phyloP scores from a whole-genome alignment of 805 yeast species.

The Blastobotrys mokoenaii region DNA sequence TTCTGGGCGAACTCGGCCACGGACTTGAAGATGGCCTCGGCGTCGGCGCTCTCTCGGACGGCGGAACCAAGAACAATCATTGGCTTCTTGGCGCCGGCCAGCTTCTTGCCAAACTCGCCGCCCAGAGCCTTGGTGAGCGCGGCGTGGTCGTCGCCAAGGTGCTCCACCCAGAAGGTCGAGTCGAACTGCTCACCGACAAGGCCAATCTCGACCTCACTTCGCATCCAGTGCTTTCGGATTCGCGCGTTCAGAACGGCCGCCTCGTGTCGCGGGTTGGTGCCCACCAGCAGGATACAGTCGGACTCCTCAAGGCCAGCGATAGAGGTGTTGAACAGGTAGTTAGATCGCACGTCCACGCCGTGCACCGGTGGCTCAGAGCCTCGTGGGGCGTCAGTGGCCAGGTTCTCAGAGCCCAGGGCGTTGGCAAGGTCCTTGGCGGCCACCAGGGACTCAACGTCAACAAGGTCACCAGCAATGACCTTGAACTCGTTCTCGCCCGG shows the following conservation, averaged over 20 bases:
- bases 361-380: constrained; percentile 50
- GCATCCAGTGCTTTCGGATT: constrained; percentile 73
- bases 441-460: constrained; percentile 76
- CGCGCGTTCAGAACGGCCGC: constrained; percentile 83
- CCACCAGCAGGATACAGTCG: constrained; percentile 70
- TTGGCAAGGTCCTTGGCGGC: constrained; percentile 74
- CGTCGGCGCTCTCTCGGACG: constrained; percentile 59
- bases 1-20: constrained; percentile 52
- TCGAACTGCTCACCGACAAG: constrained; percentile 72
- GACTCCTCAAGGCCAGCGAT: constrained; percentile 76
- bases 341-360: constrained; percentile 69
- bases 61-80: constrained; percentile 77
- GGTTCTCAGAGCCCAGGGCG: constrained; percentile 71
- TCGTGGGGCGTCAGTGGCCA: constrained; percentile 59
- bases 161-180: constrained; percentile 59
- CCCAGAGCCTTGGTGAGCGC: constrained; percentile 51
- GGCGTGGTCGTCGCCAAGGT: constrained; percentile 53
- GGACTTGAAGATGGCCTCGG: constrained; percentile 48
- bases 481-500: constrained; percentile 67
- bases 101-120: constrained; percentile 63
- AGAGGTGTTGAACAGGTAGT: constrained; percentile 71
- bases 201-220: constrained; percentile 54
- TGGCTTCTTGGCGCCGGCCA: constrained; percentile 61
- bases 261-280: constrained; percentile 84
- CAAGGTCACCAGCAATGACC: constrained; percentile 74